Evolutionary conservation across 2,329 filamentous ascomycete species (phyloP).

Genomic region (Colletotrichum agaves): DNA sequence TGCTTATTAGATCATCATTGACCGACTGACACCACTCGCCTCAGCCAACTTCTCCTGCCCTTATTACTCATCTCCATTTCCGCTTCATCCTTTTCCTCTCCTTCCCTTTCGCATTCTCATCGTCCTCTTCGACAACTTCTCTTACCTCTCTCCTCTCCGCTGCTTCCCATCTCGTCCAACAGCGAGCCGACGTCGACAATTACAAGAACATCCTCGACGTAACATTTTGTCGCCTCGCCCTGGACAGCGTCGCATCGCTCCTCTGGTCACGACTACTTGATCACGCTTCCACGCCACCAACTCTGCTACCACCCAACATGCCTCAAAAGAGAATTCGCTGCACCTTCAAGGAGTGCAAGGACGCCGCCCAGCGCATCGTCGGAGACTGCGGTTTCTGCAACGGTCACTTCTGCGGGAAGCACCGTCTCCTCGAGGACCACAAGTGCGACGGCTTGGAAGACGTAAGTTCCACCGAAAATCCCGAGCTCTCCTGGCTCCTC

Average conservation of each 20-base stretch:
- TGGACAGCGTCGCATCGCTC: conserved; percentile 5
- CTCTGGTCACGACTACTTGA: conserved; percentile 13
- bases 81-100: not conserved
- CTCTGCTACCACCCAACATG: conserved; percentile 54
- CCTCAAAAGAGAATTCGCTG: conserved; percentile 85
- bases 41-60: conserved; percentile 29
- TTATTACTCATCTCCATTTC: conserved; percentile 29
- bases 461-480: conserved; percentile 60
- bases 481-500: conserved; percentile 50
- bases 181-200: conserved; percentile 13
- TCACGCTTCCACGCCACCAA: conserved; percentile 6
- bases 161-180: not conserved
- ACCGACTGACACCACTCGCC: conserved; percentile 36
- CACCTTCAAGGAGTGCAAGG: conserved; percentile 88
- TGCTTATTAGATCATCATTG: conserved; percentile 39
- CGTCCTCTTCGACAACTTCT: not conserved
- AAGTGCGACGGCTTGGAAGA: conserved; percentile 93
- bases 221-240: not conserved
- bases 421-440: conserved; percentile 93
- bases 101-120: not conserved
- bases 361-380: conserved; percentile 89
- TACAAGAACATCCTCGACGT: conserved; percentile 5
- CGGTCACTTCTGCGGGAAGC: conserved; percentile 94
- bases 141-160: not conserved
- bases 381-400: conserved; percentile 96